Conservation (phyloP, 805 yeast species). For the Candida anglica region DNA sequence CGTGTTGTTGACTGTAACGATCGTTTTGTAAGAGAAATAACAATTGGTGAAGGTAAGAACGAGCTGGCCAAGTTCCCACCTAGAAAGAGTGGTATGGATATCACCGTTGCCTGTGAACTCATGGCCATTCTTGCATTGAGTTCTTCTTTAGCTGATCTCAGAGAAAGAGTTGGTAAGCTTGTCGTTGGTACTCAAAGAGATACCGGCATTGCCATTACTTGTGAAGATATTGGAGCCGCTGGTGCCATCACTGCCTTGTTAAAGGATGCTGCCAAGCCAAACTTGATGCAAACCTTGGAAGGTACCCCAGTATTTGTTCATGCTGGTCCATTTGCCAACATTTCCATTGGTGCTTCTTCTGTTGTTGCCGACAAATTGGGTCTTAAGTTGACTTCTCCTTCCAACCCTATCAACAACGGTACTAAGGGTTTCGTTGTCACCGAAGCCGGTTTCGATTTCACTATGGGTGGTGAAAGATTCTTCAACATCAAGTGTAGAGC, state of each 20-base stretch:
- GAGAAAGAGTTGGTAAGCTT: conserved; percentile 81
- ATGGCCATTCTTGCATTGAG: conserved; percentile 94
- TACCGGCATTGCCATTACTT: conserved; percentile 78
- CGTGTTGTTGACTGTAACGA: conserved; percentile 95
- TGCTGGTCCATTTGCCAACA: conserved; percentile 98
- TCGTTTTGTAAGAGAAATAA: conserved; percentile 82
- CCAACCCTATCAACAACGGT: conserved; percentile 42
- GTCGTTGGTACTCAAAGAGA: conserved; percentile 77
- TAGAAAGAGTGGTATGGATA: conserved; percentile 89
- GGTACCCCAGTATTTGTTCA: conserved; percentile 98
- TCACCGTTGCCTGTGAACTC: conserved; percentile 92
- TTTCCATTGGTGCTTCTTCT: conserved; percentile 94
- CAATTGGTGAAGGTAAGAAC: conserved; percentile 88
- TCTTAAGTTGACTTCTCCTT: conserved; percentile 67
- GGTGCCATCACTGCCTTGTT: conserved; percentile 93
- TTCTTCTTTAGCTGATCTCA: conserved; percentile 73
- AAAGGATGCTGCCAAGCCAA: conserved; percentile 96
- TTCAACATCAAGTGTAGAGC: conserved; percentile 93
- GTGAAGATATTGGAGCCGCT: conserved; percentile 92
- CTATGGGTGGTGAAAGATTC: conserved; percentile 99
- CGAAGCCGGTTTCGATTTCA: conserved; percentile 98
- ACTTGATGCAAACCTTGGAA: conserved; percentile 93
- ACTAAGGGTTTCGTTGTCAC: conserved; percentile 83
- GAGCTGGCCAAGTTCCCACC: conserved; percentile 74
- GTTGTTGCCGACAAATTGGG: conserved; percentile 93